These are phyloP conservation scores for Falciphora oryzae DNA, from an alignment of 2,329 filamentous ascomycete species.

Conservation along the genomic window DNA sequence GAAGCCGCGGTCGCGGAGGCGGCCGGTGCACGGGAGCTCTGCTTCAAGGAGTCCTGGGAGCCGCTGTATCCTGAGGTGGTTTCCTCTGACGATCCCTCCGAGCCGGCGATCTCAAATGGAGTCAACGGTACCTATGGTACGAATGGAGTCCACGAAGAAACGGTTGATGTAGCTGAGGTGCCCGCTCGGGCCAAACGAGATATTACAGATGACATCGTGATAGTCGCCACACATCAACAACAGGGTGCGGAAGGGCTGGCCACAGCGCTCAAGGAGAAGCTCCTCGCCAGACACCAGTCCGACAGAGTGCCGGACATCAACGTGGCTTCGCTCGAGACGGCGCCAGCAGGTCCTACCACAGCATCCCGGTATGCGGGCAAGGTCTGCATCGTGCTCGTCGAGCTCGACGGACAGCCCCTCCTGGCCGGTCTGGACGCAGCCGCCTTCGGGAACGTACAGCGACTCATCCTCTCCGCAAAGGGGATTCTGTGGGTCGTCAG, in stretches of 20 bases:
- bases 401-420: constrained; percentile 17
- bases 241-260: constrained; percentile 8
- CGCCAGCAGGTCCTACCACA: constrained; percentile 2
- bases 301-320: neutral
- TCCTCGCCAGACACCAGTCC: constrained; percentile 6
- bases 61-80: constrained; percentile 20
- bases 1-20: neutral
- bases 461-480: constrained; percentile 16
- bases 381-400: constrained; percentile 20
- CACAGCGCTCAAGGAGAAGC: constrained; percentile 11
- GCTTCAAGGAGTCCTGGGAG: constrained; percentile 42
- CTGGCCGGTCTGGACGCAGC: constrained; percentile 14
- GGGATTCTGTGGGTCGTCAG: constrained; percentile 32
- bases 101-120: neutral
- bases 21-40: constrained; percentile 27
- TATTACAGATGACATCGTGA: constrained; percentile 10
- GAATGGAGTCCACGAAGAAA: neutral
- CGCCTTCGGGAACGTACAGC: constrained; percentile 17
- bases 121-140: neutral
- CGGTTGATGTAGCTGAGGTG: neutral
- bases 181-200: neutral
- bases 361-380: constrained; percentile 3
- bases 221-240: constrained; percentile 10
- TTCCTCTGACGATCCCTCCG: neutral
- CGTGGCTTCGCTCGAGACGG: constrained; percentile 14